Conservation (phyloP, 768 basidiomycete species). For the Phlebiopsis gigantea region DNA sequence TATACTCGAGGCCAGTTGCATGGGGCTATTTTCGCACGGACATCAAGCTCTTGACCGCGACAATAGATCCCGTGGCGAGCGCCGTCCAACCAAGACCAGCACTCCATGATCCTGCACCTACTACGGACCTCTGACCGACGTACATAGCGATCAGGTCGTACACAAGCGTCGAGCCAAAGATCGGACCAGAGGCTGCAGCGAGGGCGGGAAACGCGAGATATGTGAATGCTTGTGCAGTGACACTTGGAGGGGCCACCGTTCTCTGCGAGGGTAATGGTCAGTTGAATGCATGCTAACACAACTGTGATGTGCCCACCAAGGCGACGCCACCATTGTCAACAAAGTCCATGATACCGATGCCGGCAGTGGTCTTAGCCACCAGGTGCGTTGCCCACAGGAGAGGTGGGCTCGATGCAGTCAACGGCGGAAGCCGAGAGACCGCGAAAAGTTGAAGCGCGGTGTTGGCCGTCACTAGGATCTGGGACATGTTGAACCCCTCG, state of each 20-base stretch:
- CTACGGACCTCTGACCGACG: conserved; percentile 17
- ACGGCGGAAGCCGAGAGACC: conserved; percentile 28
- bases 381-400: conserved; percentile 31
- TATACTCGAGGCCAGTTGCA: too few species aligned
- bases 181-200: conserved; percentile 15
- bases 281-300: not conserved
- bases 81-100: conserved; percentile 22
- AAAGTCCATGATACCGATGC: conserved; percentile 30
- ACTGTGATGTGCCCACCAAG: conserved; percentile 12
- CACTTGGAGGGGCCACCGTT: conserved; percentile 16
- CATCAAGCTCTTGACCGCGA: conserved; percentile 16
- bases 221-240: conserved; percentile 13
- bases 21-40: not conserved
- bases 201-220: conserved; percentile 18
- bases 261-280: conserved; percentile 9
- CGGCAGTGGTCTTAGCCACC: conserved; percentile 38
- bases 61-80: conserved; percentile 15
- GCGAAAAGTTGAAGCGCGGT: conserved; percentile 32
- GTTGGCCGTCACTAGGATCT: conserved; percentile 28
- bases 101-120: conserved; percentile 18
- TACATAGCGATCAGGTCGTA: conserved; percentile 20
- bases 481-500: conserved; percentile 23
- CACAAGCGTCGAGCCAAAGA: conserved; percentile 20
- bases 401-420: conserved; percentile 23
- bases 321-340: conserved; percentile 26